Conservation (phyloP, 805 yeast species). For the Hanseniaspora valbyensis region DNA sequence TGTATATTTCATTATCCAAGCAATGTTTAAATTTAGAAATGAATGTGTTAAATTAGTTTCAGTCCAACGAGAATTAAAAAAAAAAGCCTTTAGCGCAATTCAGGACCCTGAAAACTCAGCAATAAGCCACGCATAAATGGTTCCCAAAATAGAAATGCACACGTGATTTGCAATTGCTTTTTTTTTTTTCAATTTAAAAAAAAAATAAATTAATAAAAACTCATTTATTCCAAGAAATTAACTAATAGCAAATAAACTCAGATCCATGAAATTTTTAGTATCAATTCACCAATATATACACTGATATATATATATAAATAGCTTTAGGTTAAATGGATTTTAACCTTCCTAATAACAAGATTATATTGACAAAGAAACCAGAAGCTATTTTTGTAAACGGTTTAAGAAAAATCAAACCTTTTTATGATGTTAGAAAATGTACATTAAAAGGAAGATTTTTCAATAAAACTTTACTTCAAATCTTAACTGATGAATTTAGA, state of each 20-base stretch:
- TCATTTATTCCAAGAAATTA: too few relatives aligned
- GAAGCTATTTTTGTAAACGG: slow-evolving; percentile 24
- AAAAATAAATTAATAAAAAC: too few relatives aligned
- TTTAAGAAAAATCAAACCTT: slow-evolving; percentile 34
- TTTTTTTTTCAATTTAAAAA: too few relatives aligned
- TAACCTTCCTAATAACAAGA: slow-evolving; percentile 6
- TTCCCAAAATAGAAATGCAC: not conserved
- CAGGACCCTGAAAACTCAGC: not conserved
- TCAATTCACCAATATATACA: too few relatives aligned
- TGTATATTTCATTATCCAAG: too few relatives aligned
- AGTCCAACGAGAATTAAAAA: not conserved
- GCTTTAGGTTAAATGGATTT: not conserved
- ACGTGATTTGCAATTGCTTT: too few relatives aligned
- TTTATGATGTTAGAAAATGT: slow-evolving; percentile 29
- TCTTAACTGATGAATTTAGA: slow-evolving; percentile 34
- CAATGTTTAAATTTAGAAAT: not conserved
- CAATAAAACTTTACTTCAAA: slow-evolving; percentile 30
- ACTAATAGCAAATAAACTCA: too few relatives aligned
- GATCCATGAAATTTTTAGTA: too few relatives aligned
- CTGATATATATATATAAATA: too few relatives aligned
- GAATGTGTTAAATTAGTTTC: not conserved
- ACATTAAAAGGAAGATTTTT: slow-evolving; percentile 40
- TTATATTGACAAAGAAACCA: slow-evolving; percentile 6
- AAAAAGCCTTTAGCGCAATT: too few relatives aligned
- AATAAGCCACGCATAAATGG: not conserved